A percentile compares a stretch with the other conserved stretches of the same genome.
Evolutionary conservation across 2,329 filamentous ascomycete genomes (phyloP).

Genomic region (Raffaelea arxii): DNA sequence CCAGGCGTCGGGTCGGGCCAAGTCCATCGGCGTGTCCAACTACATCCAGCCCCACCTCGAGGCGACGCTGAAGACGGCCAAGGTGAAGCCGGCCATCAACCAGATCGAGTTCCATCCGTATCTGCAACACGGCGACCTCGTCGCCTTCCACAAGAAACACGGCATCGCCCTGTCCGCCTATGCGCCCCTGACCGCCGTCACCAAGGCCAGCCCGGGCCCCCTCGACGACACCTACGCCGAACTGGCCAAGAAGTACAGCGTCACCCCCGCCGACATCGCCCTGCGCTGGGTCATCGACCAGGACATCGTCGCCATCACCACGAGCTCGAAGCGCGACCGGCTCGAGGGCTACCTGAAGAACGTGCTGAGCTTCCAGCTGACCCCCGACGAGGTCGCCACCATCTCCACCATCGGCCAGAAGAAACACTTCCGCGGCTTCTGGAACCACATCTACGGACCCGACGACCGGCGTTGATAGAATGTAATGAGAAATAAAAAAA

Average conservation of each 20-base stretch:
- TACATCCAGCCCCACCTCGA: conserved; percentile 51
- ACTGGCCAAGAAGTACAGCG: conserved; percentile 48
- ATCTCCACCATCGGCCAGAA: conserved; percentile 45
- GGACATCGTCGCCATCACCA: conserved; percentile 49
- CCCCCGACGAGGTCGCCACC: conserved; percentile 45
- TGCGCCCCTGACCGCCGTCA: conserved; percentile 42
- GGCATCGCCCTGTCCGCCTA: conserved; percentile 48
- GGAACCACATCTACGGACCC: conserved; percentile 39
- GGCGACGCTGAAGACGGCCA: conserved; percentile 46
- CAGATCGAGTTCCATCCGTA: conserved; percentile 79
- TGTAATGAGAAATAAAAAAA: not conserved
- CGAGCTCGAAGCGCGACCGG: conserved; percentile 47
- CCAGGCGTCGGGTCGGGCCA: conserved; percentile 53
- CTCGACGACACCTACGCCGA: conserved; percentile 39
- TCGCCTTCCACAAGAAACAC: conserved; percentile 47
- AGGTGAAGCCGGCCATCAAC: conserved; percentile 58
- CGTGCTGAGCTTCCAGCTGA: conserved; percentile 46
- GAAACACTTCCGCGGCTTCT: conserved; percentile 55
- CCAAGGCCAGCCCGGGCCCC: conserved; percentile 40
- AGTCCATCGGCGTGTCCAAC: conserved; percentile 71
- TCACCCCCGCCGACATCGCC: conserved; percentile 44
- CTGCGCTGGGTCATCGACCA: conserved; percentile 52
- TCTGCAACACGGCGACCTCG: conserved; percentile 52
- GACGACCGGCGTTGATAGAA: conserved; percentile 31
- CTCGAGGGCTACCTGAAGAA: conserved; percentile 45